Conservation (phyloP, 169 alveolate species). For the Plasmodium vivax region DNA sequence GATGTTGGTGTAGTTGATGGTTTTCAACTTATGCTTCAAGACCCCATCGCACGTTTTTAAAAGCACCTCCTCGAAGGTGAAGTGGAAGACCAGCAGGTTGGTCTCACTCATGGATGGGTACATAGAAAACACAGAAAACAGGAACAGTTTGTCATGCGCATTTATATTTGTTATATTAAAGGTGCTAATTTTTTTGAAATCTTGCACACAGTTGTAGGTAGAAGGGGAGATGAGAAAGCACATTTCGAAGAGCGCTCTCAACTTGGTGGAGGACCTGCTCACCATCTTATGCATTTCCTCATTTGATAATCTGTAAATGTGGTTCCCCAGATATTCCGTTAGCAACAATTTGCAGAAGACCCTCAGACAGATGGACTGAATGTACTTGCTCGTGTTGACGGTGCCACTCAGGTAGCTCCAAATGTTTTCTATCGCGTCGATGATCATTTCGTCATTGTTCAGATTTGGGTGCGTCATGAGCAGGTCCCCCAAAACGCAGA, state of each 20-base stretch:
- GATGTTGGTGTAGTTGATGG: slow-evolving; percentile 75
- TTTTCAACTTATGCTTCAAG: slow-evolving; percentile 72
- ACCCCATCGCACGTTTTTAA: slow-evolving; percentile 78
- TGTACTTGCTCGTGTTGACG: slow-evolving; percentile 76
- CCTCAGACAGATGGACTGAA: slow-evolving; percentile 79
- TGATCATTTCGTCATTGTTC: slow-evolving; percentile 39
- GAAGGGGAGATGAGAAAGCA: slow-evolving; percentile 79
- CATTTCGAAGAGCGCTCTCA: slow-evolving; percentile 79
- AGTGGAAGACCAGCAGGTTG: slow-evolving; percentile 76
- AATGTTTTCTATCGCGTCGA: slow-evolving; percentile 75
- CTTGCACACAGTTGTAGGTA: slow-evolving; percentile 43
- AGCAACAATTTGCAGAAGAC: slow-evolving; percentile 74
- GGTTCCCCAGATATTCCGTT: slow-evolving; percentile 55
- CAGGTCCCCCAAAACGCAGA: slow-evolving; percentile 79
- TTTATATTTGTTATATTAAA: slow-evolving; percentile 60
- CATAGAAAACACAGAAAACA: slow-evolving; percentile 76
- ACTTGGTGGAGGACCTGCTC: slow-evolving; percentile 47
- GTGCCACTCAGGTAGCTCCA: slow-evolving; percentile 77
- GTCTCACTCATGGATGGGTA: slow-evolving; percentile 80
- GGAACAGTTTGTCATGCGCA: slow-evolving; percentile 76
- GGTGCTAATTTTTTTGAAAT: slow-evolving; percentile 77
- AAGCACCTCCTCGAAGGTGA: slow-evolving; percentile 79
- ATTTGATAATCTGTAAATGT: neutral
- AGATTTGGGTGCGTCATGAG: slow-evolving; percentile 76
- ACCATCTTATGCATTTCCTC: slow-evolving; percentile 43